These are phyloP conservation scores for Lodderomyces margitis DNA, from an alignment of 1,139 yeast genomes.

Conservation along the genomic window DNA sequence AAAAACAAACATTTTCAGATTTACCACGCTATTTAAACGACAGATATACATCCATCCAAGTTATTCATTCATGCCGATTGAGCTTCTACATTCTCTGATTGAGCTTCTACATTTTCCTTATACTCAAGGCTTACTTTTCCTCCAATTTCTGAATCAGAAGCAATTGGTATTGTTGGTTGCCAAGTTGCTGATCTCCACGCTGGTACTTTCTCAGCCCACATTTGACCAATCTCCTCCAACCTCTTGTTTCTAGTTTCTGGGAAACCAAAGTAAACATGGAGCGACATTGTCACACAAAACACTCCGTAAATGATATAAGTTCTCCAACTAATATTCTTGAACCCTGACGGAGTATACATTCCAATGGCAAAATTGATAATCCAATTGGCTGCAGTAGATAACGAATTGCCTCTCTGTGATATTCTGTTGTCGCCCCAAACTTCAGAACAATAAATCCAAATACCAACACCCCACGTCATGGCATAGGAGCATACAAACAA, in stretches of 20 bases:
- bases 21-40: too few species aligned
- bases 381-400: slow-evolving; percentile 54
- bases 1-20: too few species aligned
- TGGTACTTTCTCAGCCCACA: slow-evolving; percentile 56
- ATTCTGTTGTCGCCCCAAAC: slow-evolving; percentile 55
- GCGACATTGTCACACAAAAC: slow-evolving; percentile 52
- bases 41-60: background rate
- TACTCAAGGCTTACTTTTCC: slow-evolving; percentile 36
- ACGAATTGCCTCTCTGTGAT: slow-evolving; percentile 57
- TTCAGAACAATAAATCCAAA: slow-evolving; percentile 58
- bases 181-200: slow-evolving; percentile 54
- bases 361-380: slow-evolving; percentile 51
- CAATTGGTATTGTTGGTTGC: slow-evolving; percentile 40
- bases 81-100: background rate
- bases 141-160: slow-evolving; percentile 43
- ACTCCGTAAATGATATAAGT: slow-evolving; percentile 24
- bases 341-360: slow-evolving; percentile 49
- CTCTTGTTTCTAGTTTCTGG: slow-evolving; percentile 62
- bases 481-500: slow-evolving; percentile 55
- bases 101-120: slow-evolving; percentile 17
- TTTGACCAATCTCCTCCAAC: slow-evolving; percentile 60
- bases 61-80: background rate
- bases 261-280: slow-evolving; percentile 67
- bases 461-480: slow-evolving; percentile 57
- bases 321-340: slow-evolving; percentile 45